Conservation (phyloP, 768 basidiomycete species). For the Rhizopogon roseolus region DNA sequence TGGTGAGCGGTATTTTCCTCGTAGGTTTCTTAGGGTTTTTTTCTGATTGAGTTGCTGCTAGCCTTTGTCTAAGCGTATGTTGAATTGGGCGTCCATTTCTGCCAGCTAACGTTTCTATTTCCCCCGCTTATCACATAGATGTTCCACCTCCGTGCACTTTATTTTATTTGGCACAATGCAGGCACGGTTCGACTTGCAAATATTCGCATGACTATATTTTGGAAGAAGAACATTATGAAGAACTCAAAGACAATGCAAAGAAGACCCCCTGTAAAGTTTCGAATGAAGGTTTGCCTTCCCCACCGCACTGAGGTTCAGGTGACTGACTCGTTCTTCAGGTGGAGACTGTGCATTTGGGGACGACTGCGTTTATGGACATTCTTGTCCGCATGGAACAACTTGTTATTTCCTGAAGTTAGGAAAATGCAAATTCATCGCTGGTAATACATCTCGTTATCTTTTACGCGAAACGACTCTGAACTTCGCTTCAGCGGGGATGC, state of each 20-base stretch:
- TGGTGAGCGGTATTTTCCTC: conserved; percentile 35
- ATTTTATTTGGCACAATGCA: conserved; percentile 60
- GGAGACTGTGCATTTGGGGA: conserved; percentile 57
- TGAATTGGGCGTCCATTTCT: conserved; percentile 3
- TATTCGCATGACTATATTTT: conserved; percentile 61
- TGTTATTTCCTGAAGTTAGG: conserved; percentile 53
- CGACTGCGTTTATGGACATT: conserved; percentile 41
- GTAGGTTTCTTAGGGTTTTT: conserved; percentile 10
- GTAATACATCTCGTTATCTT: conserved; percentile 30
- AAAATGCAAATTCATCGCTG: conserved; percentile 58
- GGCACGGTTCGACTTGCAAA: conserved; percentile 52
- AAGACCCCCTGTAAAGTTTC: conserved; percentile 57
- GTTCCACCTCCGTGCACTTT: conserved; percentile 64
- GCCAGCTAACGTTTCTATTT: neutral
- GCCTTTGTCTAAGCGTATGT: conserved; percentile 62
- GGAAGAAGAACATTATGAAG: conserved; percentile 45
- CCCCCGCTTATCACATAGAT: conserved; percentile 29
- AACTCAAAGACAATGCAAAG: conserved; percentile 53
- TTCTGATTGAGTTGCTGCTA: conserved; percentile 15
- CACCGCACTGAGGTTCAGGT: conserved; percentile 1
- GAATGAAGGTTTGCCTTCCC: conserved; percentile 44
- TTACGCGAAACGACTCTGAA: conserved; percentile 4
- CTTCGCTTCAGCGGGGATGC: conserved; percentile 35
- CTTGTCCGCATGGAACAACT: conserved; percentile 39
- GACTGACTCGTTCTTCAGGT: conserved; percentile 29